phyloP scores from a whole-genome alignment of 2,329 filamentous ascomycete genomes.

The Neurospora sp. region DNA sequence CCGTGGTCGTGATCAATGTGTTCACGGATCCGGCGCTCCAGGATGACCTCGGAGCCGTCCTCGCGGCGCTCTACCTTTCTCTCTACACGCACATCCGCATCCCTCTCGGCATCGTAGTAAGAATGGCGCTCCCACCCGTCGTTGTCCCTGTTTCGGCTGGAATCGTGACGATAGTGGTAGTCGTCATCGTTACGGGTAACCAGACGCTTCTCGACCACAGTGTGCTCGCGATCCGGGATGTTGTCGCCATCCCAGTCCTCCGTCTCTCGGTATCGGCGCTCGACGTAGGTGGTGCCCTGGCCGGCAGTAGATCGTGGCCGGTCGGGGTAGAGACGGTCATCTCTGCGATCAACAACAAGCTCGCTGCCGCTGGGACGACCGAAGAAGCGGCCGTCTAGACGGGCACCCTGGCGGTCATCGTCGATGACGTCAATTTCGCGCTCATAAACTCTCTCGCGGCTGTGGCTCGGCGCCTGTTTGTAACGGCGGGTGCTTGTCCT shows the following conservation, averaged over 20 bases:
- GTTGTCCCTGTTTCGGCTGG: slow-evolving; percentile 23
- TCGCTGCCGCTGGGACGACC: slow-evolving; percentile 30
- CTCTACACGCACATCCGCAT: slow-evolving; percentile 33
- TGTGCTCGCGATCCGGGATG: slow-evolving; percentile 15
- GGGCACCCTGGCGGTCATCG: slow-evolving; percentile 34
- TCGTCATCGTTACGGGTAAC: slow-evolving; percentile 26
- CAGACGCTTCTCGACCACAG: slow-evolving; percentile 24
- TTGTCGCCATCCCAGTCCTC: slow-evolving; percentile 15
- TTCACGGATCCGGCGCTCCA: slow-evolving; percentile 41
- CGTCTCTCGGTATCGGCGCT: slow-evolving; percentile 17
- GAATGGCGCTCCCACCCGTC: slow-evolving; percentile 26
- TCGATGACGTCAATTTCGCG: slow-evolving; percentile 31
- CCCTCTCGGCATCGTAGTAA: slow-evolving; percentile 27
- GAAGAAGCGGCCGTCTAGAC: slow-evolving; percentile 23
- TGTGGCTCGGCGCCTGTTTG: slow-evolving; percentile 35
- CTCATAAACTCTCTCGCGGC: slow-evolving; percentile 26
- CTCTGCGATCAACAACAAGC: slow-evolving; percentile 33
- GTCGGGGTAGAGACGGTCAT: slow-evolving; percentile 33
- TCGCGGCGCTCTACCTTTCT: slow-evolving; percentile 31
- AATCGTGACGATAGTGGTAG: slow-evolving; percentile 26
- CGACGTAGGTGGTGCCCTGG: slow-evolving; percentile 21
- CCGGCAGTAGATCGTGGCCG: slow-evolving; percentile 44
- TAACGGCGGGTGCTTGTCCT: slow-evolving; percentile 42
- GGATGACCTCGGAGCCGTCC: slow-evolving; percentile 39
- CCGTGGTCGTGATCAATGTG: slow-evolving; percentile 38